A percentile compares a stretch with the other conserved stretches of the same genome.
These are phyloP conservation scores for Talaromyces thailandensis DNA, from an alignment of 495 filamentous ascomycete genomes.

Conservation along the genomic window DNA sequence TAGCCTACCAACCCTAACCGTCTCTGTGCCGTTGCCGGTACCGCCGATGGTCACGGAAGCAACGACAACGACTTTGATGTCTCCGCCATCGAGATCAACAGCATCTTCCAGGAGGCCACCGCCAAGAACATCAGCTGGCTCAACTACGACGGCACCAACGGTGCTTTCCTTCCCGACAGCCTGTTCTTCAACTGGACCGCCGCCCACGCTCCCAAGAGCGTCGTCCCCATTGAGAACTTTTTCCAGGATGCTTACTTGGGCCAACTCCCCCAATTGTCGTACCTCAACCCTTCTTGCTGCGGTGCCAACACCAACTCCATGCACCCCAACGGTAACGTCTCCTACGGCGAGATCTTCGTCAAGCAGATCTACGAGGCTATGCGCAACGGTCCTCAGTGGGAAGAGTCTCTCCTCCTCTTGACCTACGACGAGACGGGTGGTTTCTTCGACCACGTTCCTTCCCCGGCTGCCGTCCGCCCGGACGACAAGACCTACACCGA, in stretches of 20 bases:
- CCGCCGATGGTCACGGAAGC: constrained; percentile 35
- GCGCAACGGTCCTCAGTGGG: constrained; percentile 35
- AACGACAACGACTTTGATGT: constrained; percentile 34
- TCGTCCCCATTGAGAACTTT: constrained; percentile 23
- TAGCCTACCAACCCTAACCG: constrained; percentile 43
- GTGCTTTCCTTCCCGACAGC: constrained; percentile 24
- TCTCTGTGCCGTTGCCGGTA: constrained; percentile 35
- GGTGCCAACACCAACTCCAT: constrained; percentile 33
- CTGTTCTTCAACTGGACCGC: constrained; percentile 36
- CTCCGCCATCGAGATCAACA: constrained; percentile 29
- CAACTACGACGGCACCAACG: constrained; percentile 38
- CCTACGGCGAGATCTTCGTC: constrained; percentile 38
- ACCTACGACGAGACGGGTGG: constrained; percentile 43
- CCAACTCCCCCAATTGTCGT: constrained; percentile 35
- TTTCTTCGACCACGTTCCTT: constrained; percentile 42
- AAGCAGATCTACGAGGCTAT: constrained; percentile 42
- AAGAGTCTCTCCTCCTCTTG: constrained; percentile 36
- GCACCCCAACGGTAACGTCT: constrained; percentile 37
- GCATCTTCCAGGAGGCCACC: constrained; percentile 40
- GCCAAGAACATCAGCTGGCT: constrained; percentile 36
- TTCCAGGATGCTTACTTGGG: constrained; percentile 29
- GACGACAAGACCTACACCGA: constrained; percentile 38
- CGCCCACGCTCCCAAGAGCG: constrained; percentile 20
- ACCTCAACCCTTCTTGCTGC: constrained; percentile 45
- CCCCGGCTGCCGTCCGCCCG: constrained; percentile 28